These are phyloP conservation scores for Orbilia quercus DNA, from an alignment of 2,329 filamentous ascomycete genomes.

Conservation along the genomic window DNA sequence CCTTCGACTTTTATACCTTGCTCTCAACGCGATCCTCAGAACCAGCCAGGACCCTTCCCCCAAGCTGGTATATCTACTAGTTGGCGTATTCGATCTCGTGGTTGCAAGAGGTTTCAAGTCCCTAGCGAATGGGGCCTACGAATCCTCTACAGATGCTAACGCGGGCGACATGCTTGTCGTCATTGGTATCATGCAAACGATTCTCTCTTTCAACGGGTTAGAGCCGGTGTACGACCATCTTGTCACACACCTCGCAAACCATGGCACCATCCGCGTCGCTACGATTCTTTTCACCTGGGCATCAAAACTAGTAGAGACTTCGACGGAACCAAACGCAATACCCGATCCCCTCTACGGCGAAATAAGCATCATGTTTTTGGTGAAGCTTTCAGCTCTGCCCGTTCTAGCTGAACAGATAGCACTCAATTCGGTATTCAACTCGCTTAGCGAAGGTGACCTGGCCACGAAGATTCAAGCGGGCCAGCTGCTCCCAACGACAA, in stretches of 20 bases:
- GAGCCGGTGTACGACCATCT: conserved; percentile 78
- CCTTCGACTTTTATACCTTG: conserved; percentile 84
- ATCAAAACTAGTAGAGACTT: conserved; percentile 66
- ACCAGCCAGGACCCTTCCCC: conserved; percentile 61
- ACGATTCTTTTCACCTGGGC: conserved; percentile 93
- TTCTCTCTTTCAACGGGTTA: conserved; percentile 80
- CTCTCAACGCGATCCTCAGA: conserved; percentile 73
- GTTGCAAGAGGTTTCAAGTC: conserved; percentile 85
- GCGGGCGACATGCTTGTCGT: conserved; percentile 87
- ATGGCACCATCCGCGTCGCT: conserved; percentile 80
- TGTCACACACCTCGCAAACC: conserved; percentile 73
- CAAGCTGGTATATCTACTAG: conserved; percentile 66
- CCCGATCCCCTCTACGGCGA: conserved; percentile 91
- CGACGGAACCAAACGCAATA: conserved; percentile 66
- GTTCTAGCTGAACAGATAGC: conserved; percentile 88
- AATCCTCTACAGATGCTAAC: conserved; percentile 66
- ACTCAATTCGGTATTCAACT: conserved; percentile 80
- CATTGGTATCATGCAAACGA: conserved; percentile 86
- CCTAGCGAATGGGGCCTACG: conserved; percentile 82
- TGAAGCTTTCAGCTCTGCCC: conserved; percentile 85
- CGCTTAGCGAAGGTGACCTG: conserved; percentile 77
- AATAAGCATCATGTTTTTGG: conserved; percentile 85
- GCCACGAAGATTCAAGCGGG: conserved; percentile 79
- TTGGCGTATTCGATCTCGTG: conserved; percentile 82
- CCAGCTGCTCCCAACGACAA: conserved; percentile 81